Percentiles rank a stretch among this genome's conserved stretches.
phyloP scores from a whole-genome alignment of 345 rosid species.

The Diplotaxis tenuifolia region DNA sequence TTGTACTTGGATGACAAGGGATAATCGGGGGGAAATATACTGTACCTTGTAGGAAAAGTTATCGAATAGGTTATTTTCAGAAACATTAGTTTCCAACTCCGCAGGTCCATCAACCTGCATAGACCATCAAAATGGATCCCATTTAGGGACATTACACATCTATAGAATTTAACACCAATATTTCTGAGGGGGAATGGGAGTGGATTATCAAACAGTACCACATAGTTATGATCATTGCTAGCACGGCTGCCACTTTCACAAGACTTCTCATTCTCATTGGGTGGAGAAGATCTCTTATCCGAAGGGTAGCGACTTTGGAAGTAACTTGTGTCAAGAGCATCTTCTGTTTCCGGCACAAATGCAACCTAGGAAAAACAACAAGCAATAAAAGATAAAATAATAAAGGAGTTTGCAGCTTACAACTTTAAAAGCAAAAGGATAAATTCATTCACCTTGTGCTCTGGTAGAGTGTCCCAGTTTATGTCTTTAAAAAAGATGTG shows the following conservation, averaged over 20 bases:
- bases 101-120: slow-evolving; percentile 74
- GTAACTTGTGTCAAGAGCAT: slow-evolving; percentile 85
- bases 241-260: slow-evolving; percentile 82
- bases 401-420: not conserved
- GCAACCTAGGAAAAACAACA: slow-evolving; percentile 54
- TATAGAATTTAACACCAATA: slow-evolving; percentile 8
- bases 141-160: slow-evolving; percentile 13
- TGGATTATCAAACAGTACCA: slow-evolving; percentile 43
- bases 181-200: not conserved
- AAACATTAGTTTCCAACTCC: slow-evolving; percentile 57
- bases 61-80: slow-evolving; percentile 72
- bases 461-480: slow-evolving; percentile 88
- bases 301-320: slow-evolving; percentile 77
- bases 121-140: slow-evolving; percentile 28
- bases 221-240: slow-evolving; percentile 75
- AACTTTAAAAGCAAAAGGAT: slow-evolving; percentile 13
- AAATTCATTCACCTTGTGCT: slow-evolving; percentile 61
- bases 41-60: slow-evolving; percentile 94
- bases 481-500: slow-evolving; percentile 84
- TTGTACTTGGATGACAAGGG: slow-evolving; percentile 1
- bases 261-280: slow-evolving; percentile 62
- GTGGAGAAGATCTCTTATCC: slow-evolving; percentile 46
- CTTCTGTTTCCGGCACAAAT: slow-evolving; percentile 77
- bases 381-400: not conserved
- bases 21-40: slow-evolving; percentile 2